phyloP scores from a whole-genome alignment of 148 eudicot genomes.

The Polygonum maritimum region DNA sequence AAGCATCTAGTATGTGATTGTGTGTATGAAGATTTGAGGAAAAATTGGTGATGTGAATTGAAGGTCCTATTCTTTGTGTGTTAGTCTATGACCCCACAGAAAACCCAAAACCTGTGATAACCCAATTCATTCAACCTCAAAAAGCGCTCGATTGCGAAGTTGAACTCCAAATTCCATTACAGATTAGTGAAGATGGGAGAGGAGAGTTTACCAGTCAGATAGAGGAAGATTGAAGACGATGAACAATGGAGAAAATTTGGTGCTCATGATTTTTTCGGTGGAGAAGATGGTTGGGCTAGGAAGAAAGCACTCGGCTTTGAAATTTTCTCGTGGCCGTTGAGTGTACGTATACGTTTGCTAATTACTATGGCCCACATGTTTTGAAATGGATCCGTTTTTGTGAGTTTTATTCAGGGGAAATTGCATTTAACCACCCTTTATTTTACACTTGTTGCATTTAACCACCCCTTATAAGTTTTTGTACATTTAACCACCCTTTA shows the following conservation, averaged over 20 bases:
- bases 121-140: neutral
- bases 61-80: neutral
- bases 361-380: neutral
- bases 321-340: constrained; percentile 1
- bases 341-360: neutral
- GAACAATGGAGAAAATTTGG: neutral
- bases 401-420: neutral
- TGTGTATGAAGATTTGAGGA: neutral
- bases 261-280: neutral
- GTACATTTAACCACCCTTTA: no score
- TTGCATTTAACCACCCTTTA: no score
- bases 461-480: no score
- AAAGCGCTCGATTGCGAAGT: neutral
- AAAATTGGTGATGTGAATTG: neutral
- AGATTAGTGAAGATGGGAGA: neutral
- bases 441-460: no score
- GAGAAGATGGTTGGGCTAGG: neutral
- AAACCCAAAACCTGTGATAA: neutral
- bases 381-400: neutral
- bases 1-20: neutral
- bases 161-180: neutral
- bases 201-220: neutral
- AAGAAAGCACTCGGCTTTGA: neutral
- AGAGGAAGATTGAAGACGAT: neutral
- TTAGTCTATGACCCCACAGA: neutral